A percentile compares a stretch with the other conserved stretches of the same genome.
Evolutionary conservation across 768 basidiomycete genomes (phyloP).

Genomic region (Mycena metata): DNA sequence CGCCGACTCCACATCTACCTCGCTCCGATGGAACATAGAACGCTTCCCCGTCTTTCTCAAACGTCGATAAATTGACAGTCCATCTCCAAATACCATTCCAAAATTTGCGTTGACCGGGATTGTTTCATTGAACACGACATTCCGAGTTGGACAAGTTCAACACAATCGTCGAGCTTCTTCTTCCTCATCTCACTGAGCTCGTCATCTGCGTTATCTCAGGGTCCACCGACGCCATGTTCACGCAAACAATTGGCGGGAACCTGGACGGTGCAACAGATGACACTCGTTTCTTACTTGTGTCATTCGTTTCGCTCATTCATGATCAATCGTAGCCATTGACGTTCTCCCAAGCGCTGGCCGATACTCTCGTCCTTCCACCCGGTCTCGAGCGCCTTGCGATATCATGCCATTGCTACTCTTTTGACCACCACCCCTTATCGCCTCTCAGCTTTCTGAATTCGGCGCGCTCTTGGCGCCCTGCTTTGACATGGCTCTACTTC

Average conservation of each 20-base stretch:
- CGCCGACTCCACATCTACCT: background rate
- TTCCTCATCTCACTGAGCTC: conserved; percentile 17
- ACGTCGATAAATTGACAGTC: background rate
- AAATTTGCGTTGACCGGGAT: background rate
- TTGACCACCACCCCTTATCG: too few species aligned
- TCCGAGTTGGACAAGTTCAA: background rate
- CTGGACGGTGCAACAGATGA: background rate
- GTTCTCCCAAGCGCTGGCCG: conserved; percentile 1
- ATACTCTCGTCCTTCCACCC: background rate
- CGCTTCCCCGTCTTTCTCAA: conserved; percentile 6
- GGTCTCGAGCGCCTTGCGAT: conserved; percentile 12
- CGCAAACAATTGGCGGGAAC: background rate
- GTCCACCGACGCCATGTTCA: background rate
- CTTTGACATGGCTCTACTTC: too few species aligned
- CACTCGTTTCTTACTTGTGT: background rate
- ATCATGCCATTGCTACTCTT: too few species aligned
- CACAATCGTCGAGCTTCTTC: background rate
- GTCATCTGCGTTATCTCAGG: background rate
- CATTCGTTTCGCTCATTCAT: background rate
- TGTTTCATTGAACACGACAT: background rate
- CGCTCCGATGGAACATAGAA: background rate
- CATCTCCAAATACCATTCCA: background rate
- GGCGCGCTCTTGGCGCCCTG: too few species aligned
- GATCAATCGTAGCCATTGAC: background rate
- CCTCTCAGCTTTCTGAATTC: too few species aligned